Evolutionary conservation across 2,329 filamentous ascomycete species (phyloP).

Genomic region (Phyllosticta citribraziliensis): DNA sequence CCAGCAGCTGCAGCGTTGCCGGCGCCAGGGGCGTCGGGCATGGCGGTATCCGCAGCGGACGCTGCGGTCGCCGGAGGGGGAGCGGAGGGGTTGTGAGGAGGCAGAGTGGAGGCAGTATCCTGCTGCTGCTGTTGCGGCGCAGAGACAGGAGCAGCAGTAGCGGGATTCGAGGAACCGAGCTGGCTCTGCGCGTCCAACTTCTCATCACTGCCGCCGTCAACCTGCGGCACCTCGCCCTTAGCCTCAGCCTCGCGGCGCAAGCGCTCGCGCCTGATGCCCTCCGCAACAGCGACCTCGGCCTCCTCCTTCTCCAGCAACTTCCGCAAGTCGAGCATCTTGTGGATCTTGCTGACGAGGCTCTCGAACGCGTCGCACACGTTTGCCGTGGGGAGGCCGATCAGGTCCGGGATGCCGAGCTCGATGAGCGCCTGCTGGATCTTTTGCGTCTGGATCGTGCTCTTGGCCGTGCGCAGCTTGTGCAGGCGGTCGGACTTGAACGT

Average conservation of each 20-base stretch:
- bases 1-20: background rate
- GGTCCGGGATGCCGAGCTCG: conserved; percentile 60
- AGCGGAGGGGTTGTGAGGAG: background rate
- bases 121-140: background rate
- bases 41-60: background rate
- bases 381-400: conserved; percentile 66
- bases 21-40: background rate
- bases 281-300: conserved; percentile 49
- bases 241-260: conserved; percentile 12
- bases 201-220: background rate
- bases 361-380: conserved; percentile 64
- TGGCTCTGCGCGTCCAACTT: too few relatives aligned
- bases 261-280: conserved; percentile 27
- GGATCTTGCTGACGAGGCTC: conserved; percentile 56
- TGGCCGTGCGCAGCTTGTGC: conserved; percentile 67
- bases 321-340: conserved; percentile 58
- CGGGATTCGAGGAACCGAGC: too few relatives aligned
- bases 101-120: too few relatives aligned
- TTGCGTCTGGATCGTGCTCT: conserved; percentile 63
- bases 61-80: background rate
- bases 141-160: too few relatives aligned
- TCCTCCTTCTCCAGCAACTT: conserved; percentile 70
- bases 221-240: conserved; percentile 15
- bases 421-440: conserved; percentile 64
- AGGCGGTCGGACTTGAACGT: conserved; percentile 81